Evolutionary conservation across 306 rosid genomes (phyloP).

Genomic region (Vigna mungo): DNA sequence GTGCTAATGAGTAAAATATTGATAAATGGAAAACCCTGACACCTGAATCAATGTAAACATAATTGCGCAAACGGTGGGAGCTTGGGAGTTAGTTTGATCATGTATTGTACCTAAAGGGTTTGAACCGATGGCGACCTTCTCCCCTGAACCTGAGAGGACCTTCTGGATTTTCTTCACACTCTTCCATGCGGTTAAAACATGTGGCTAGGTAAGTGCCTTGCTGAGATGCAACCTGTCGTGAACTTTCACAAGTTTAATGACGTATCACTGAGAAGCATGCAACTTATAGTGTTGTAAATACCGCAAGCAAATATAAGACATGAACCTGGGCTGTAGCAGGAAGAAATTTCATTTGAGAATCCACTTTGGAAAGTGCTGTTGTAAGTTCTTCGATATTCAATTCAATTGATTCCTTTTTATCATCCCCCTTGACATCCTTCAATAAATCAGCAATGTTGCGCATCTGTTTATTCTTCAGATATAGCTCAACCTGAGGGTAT

Average conservation of each 20-base stretch:
- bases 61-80: slow-evolving; percentile 18
- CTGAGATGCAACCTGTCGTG: slow-evolving; percentile 91
- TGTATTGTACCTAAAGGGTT: slow-evolving; percentile 78
- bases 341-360: slow-evolving; percentile 91
- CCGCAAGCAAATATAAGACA: background rate
- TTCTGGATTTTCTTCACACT: slow-evolving; percentile 77
- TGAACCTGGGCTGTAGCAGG: slow-evolving; percentile 98
- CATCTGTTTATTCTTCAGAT: slow-evolving; percentile 83
- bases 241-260: slow-evolving; percentile 33
- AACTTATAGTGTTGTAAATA: background rate
- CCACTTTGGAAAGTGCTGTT: slow-evolving; percentile 86
- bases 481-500: slow-evolving; percentile 92
- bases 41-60: background rate
- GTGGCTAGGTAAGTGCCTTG: slow-evolving; percentile 87
- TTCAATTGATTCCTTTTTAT: slow-evolving; percentile 60
- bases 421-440: slow-evolving; percentile 69
- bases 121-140: slow-evolving; percentile 94
- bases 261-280: slow-evolving; percentile 17
- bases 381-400: slow-evolving; percentile 80
- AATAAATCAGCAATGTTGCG: slow-evolving; percentile 67
- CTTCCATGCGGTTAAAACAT: slow-evolving; percentile 87
- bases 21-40: slow-evolving; percentile 16
- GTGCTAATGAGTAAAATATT: slow-evolving; percentile 28
- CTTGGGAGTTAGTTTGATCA: slow-evolving; percentile 12
- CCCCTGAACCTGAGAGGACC: slow-evolving; percentile 97